Evolutionary conservation across 164 flowering plant species (phyloP).

Genomic region (Annona squamosa): DNA sequence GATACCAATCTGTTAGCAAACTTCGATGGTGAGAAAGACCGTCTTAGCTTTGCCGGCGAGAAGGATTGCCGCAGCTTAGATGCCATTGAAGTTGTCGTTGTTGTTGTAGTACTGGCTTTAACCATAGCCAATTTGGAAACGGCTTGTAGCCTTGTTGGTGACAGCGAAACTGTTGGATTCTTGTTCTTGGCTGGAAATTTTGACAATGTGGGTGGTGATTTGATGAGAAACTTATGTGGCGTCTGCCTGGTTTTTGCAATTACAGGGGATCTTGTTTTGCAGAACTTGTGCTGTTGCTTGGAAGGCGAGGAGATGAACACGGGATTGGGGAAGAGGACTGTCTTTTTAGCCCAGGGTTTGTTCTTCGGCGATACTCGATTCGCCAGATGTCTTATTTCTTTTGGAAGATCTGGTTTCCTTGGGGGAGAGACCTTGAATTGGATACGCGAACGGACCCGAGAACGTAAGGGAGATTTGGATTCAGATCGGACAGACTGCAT

Average conservation of each 20-base stretch:
- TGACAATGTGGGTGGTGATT: slow-evolving; percentile 48
- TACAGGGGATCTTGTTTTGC: slow-evolving; percentile 63
- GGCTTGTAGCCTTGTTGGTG: slow-evolving; percentile 32
- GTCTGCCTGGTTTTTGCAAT: slow-evolving; percentile 33
- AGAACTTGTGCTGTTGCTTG: slow-evolving; percentile 39
- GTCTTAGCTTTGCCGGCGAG: slow-evolving; percentile 28
- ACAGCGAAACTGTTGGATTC: slow-evolving; percentile 29
- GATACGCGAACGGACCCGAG: slow-evolving; percentile 64
- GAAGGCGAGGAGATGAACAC: slow-evolving; percentile 53
- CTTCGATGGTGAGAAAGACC: slow-evolving; percentile 67
- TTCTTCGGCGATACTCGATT: slow-evolving; percentile 76
- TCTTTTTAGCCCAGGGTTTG: slow-evolving; percentile 77
- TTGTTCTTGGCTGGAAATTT: slow-evolving; percentile 51
- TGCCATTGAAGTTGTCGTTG: not conserved
- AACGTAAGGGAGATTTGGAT: slow-evolving; percentile 37
- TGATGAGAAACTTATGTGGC: slow-evolving; percentile 75
- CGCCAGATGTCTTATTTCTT: slow-evolving; percentile 32
- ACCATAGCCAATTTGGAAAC: slow-evolving; percentile 1
- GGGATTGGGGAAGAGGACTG: slow-evolving; percentile 88
- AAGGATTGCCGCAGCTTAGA: slow-evolving; percentile 2
- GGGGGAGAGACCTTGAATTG: slow-evolving; percentile 68
- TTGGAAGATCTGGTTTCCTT: slow-evolving; percentile 28
- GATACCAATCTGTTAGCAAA: slow-evolving; percentile 58
- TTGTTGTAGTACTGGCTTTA: not conserved
- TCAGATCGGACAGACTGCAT: slow-evolving; percentile 36